phyloP scores from a whole-genome alignment of 2,329 filamentous ascomycete genomes.

The Cladorrhinum sp. region DNA sequence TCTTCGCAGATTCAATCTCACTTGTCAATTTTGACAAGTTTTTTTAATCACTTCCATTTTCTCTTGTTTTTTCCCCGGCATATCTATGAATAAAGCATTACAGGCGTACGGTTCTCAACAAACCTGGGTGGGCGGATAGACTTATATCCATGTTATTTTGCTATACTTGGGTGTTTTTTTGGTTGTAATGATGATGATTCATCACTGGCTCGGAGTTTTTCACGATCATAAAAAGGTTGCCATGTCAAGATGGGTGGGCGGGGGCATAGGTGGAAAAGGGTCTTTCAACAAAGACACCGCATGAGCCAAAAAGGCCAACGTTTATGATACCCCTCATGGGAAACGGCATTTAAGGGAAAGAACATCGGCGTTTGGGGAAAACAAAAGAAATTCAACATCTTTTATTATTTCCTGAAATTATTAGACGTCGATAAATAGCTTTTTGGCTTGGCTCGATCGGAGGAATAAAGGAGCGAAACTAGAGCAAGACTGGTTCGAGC shows the following conservation, averaged over 20 bases:
- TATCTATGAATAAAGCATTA: slow-evolving; percentile 29
- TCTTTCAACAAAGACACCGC: slow-evolving; percentile 39
- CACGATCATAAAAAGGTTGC: slow-evolving; percentile 22
- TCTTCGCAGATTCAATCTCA: slow-evolving; percentile 27
- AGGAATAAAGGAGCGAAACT: slow-evolving; percentile 5
- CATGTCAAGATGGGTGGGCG: slow-evolving; percentile 20
- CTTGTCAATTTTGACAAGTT: slow-evolving; percentile 21
- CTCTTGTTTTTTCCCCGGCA: slow-evolving; percentile 21
- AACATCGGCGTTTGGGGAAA: slow-evolving; percentile 35
- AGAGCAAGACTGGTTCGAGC: slow-evolving; percentile 6
- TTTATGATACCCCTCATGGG: slow-evolving; percentile 33
- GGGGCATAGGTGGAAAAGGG: slow-evolving; percentile 21
- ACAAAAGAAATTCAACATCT: slow-evolving; percentile 39
- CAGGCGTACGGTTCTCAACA: slow-evolving; percentile 38
- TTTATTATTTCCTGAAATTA: slow-evolving; percentile 31
- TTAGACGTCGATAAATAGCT: slow-evolving; percentile 28
- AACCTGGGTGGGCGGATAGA: slow-evolving; percentile 33
- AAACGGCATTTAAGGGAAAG: slow-evolving; percentile 29
- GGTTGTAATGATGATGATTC: slow-evolving; percentile 19
- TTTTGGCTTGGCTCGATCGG: slow-evolving; percentile 28
- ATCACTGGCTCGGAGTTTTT: slow-evolving; percentile 22
- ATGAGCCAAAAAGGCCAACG: slow-evolving; percentile 30
- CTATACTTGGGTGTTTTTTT: slow-evolving; percentile 18
- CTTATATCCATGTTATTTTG: slow-evolving; percentile 28
- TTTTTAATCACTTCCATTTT: slow-evolving; percentile 15